Conservation (phyloP, 805 yeast genomes). For the Maudiozyma barnettii region DNA sequence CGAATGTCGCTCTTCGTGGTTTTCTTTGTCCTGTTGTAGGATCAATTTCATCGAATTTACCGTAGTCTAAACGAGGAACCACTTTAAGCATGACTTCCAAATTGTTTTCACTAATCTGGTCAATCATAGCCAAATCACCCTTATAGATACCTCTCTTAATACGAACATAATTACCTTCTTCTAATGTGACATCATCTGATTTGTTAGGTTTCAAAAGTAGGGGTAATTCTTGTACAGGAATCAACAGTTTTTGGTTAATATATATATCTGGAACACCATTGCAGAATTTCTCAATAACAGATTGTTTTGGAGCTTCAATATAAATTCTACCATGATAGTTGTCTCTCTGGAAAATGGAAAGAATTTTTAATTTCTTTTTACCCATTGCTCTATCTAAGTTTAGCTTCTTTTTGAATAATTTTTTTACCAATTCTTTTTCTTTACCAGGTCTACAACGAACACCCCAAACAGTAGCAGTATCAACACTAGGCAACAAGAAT, state of each 20-base stretch:
- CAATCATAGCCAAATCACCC: conserved; percentile 88
- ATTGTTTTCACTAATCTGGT: conserved; percentile 88
- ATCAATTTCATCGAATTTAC: conserved; percentile 49
- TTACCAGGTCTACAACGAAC: conserved; percentile 86
- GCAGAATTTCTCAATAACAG: conserved; percentile 82
- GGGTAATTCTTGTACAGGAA: conserved; percentile 93
- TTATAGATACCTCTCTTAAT: conserved; percentile 84
- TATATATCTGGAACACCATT: conserved; percentile 86
- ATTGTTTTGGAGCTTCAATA: conserved; percentile 86
- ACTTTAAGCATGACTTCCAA: conserved; percentile 88
- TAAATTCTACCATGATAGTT: conserved; percentile 86
- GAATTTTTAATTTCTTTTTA: conserved; percentile 70
- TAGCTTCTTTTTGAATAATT: conserved; percentile 72
- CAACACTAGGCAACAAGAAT: conserved; percentile 85
- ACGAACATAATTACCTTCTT: conserved; percentile 89
- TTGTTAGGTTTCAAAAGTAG: conserved; percentile 84
- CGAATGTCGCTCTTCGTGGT: conserved; percentile 43
- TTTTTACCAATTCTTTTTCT: conserved; percentile 84
- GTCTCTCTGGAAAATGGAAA: conserved; percentile 89
- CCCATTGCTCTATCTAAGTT: conserved; percentile 57
- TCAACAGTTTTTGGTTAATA: conserved; percentile 62
- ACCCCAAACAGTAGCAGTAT: conserved; percentile 95
- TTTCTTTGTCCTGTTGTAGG: conserved; percentile 42
- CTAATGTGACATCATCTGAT: conserved; percentile 76
- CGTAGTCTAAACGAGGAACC: conserved; percentile 91